Base-by-base conservation (phyloP, 2,329 filamentous ascomycete species). In the Lithohypha guttulata region DNA sequence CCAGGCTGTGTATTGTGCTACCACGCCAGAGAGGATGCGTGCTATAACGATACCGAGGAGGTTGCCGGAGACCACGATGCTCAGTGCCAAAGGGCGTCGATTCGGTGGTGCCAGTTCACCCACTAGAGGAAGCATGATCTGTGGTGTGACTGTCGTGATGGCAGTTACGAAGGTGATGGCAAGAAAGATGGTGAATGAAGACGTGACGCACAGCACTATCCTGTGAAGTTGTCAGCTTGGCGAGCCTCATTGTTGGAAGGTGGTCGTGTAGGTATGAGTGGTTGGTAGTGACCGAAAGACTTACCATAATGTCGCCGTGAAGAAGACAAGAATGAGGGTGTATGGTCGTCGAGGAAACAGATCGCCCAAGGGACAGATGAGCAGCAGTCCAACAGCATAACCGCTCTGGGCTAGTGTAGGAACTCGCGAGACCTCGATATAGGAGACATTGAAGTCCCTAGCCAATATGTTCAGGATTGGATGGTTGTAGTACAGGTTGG, bases 401-500 rank as follows among this genome's bases (percentile, higher is more conserved):
- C 84, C 84, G 2, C 81, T 79, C 56, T 91, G 84, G 58, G 82
- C 77, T 29, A 86, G 62, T 0, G 84, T 89, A 1, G 84, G 81
- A 17, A 89, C 76, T 27, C 74, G 59, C 3, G 73, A 66, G 0
- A 82, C 75, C 39, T 70, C 66, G 51, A 84, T 81, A 52, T 84
- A 80, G 6, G 68, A 70, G 33, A 89, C 78, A 38, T 70, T 53
- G 53, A 91, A 89, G 11, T 81, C 78, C 7, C 66, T 57, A 0
- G 84, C 82, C 27, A 91, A 68, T 35, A 81, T 73, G 53, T 86
- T 84, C 17, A 89, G 63, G 32, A 89, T 82, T 0, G 84, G 81
- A 51, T 87, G 82, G 43, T 73, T 82, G 59, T 87, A 85, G 61
- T 89, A 89, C 2, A 89, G 64, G 50, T 87, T 87, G 13, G 82